Evolutionary conservation across 352 stramenopile genomes (phyloP), one percentile per base, ranked within the genome.

Genomic region (Halophytophthora polymorphica): DNA sequence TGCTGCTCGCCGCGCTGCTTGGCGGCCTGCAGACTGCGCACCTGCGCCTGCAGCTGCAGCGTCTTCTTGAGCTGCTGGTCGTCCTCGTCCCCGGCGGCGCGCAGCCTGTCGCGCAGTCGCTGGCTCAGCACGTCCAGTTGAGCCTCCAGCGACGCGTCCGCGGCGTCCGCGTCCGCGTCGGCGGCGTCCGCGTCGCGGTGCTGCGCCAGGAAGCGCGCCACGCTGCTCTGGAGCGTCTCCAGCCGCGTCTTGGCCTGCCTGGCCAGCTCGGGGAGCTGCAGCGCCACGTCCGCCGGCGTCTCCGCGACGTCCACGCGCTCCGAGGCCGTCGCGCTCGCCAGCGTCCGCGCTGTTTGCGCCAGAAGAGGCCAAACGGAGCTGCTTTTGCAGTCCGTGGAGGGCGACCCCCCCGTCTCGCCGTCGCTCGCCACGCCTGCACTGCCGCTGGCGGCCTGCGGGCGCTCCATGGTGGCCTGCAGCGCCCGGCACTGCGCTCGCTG

Each of bases 51-150:
- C 18, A 71, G 46, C 14, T 69, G 58, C 13, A 71, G 13, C 0
- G 54, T 52, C n/a, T 64, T 61, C 55, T 69, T 71, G 12, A 68
- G 25, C 40, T 71, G 63, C 34, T 42, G 34, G 14, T 69, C 63
- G 7, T 64, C 61, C 15, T 58, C 52, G 18, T 63, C 50, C 33
- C 64, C 53, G 1, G 54, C 8, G 2, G 21, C 19, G 13, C 61
- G 44, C 2, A 71, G 35, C 31, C 61, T 61, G 4, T 29, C 35
- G 3, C 49, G 62, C 15, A 55, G 18, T 0, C 35, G 50, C 13
- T 52, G 28, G 11, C 58, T 71, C 10, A 71, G 34, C 2, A 28
- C 14, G 2, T 22, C 53, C 0, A 71, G 54, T 8, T 39, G 47
- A n/a, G 40, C 14, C 33, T 57, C 39, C 2, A 57, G 50, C 15